phyloP scores from a whole-genome alignment of 1,284 basidiomycete species.

The Cerrena zonata region DNA sequence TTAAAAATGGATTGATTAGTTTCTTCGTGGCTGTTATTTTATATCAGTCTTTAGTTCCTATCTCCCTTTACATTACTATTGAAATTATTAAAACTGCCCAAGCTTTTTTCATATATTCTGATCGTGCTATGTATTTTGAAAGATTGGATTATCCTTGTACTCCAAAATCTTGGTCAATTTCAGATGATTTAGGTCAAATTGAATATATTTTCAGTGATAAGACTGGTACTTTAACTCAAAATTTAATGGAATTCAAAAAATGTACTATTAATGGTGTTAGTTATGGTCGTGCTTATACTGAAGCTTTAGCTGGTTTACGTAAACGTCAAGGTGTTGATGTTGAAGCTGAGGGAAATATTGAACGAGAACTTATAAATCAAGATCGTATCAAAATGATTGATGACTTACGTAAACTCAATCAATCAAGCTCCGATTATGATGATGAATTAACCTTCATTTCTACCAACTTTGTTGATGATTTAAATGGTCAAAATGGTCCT shows the following conservation, averaged over 20 bases:
- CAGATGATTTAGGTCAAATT: too few species aligned
- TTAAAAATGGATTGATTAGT: too few species aligned
- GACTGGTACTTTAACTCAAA: too few species aligned
- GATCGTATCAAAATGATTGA: conserved; percentile 76
- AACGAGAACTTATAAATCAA: conserved; percentile 53
- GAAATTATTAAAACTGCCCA: too few species aligned
- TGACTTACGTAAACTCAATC: conserved; percentile 79
- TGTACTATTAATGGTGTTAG: conserved; percentile 81
- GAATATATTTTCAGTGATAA: conserved; percentile 98
- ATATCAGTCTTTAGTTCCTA: too few species aligned
- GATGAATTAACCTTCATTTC: conserved; percentile 87
- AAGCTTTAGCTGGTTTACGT: conserved; percentile 88
- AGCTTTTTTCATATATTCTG: too few species aligned
- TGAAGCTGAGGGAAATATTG: conserved; percentile 67
- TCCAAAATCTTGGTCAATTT: too few species aligned
- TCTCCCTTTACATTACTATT: too few species aligned
- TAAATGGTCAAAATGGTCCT: conserved; percentile 54
- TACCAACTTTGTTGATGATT: conserved; percentile 73
- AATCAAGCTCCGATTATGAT: conserved; percentile 78
- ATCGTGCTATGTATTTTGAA: too few species aligned
- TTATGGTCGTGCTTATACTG: conserved; percentile 91
- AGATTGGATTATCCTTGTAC: too few species aligned
- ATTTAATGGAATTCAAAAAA: conserved; percentile 97
- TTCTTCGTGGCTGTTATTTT: too few species aligned
- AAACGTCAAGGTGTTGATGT: conserved; percentile 71